Conservation (phyloP, 495 filamentous ascomycete genomes). For the Hypomontagnella monticulosa region DNA sequence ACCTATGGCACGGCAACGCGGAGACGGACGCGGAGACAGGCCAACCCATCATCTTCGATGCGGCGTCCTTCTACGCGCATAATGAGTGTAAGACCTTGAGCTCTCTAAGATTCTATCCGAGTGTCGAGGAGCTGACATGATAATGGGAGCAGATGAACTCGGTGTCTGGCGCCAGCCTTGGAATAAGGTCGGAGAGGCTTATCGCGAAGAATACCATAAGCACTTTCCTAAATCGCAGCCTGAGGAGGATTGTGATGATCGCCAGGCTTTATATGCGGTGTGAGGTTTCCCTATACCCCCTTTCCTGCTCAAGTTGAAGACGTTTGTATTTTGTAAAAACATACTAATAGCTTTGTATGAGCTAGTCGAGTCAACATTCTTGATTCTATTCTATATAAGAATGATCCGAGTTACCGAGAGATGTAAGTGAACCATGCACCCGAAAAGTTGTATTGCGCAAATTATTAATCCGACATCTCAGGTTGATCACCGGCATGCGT, state of each 20-base stretch:
- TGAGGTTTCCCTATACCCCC: conserved; percentile 6
- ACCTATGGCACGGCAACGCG: conserved; percentile 60
- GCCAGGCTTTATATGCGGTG: conserved; percentile 43
- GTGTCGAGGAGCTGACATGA: background rate
- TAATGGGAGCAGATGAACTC: conserved; percentile 25
- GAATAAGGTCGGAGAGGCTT: conserved; percentile 28
- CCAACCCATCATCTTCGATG: conserved; percentile 55
- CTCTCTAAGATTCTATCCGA: background rate
- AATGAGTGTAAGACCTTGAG: conserved; percentile 55
- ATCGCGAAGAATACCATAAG: conserved; percentile 33
- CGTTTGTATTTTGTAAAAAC: background rate
- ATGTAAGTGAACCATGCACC: conserved; percentile 19
- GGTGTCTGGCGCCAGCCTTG: conserved; percentile 39
- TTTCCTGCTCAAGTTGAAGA: background rate
- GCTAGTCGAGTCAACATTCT: conserved; percentile 34
- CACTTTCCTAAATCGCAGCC: conserved; percentile 35
- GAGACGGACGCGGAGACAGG: conserved; percentile 47
- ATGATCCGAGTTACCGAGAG: conserved; percentile 30
- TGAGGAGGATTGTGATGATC: conserved; percentile 45
- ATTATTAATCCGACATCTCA: conserved; percentile 6
- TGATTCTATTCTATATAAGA: conserved; percentile 37
- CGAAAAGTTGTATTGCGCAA: background rate
- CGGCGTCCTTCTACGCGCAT: conserved; percentile 57
- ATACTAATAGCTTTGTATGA: background rate
- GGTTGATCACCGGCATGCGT: conserved; percentile 35